Evolutionary conservation across 352 stramenopile species (phyloP), one percentile per base, ranked within the genome.

Genomic region (Phytophthora niederhauseri): DNA sequence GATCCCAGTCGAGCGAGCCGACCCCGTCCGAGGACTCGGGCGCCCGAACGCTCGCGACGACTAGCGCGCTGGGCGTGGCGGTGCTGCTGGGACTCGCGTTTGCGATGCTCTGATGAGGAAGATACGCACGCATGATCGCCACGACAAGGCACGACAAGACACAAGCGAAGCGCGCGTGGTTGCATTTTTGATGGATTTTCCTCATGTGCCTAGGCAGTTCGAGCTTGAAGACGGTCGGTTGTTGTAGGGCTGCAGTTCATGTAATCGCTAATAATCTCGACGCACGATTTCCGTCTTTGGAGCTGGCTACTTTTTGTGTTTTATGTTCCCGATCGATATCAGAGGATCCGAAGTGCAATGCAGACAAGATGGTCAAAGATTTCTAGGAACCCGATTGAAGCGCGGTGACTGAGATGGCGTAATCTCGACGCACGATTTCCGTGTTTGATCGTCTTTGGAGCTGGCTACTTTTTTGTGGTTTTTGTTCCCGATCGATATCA

Each of bases 351-450:
- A 49, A 28, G 22, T 56, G 43, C 57, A 64, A 63, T 34, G 26
- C 43, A 64, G 28, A 15, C 5, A 19, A 36, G 41, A 19, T 53
- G 38, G 7, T 19, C 11, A 57, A 50, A 20, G 24, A 57, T 68
- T 31, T 45, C 15, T 20, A 62, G 45, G 51, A 61, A 36, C 48
- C 8, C 14, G n/a, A 43, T 36, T 28, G 45, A 56, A 56, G 28
- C 26, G 43, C n/a, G 52, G 20, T 6, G 49, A 36, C 20, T 19
- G 20, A 26, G 24, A 38, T 20, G 30, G 30, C 7, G n/a, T n/a
- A 75, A 75, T 72, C 64, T 72, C 68, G 63, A 71, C 63, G 57
- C 68, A 49, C 62, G 57, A 61, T 72, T 72, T 67, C 34, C 61
- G 67, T n/a, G n/a, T n/a, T n/a, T n/a, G n/a, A n/a, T n/a, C n/a